Base-by-base conservation (phyloP, 2,329 filamentous ascomycete genomes). In the Ophiostoma ulmi region DNA sequence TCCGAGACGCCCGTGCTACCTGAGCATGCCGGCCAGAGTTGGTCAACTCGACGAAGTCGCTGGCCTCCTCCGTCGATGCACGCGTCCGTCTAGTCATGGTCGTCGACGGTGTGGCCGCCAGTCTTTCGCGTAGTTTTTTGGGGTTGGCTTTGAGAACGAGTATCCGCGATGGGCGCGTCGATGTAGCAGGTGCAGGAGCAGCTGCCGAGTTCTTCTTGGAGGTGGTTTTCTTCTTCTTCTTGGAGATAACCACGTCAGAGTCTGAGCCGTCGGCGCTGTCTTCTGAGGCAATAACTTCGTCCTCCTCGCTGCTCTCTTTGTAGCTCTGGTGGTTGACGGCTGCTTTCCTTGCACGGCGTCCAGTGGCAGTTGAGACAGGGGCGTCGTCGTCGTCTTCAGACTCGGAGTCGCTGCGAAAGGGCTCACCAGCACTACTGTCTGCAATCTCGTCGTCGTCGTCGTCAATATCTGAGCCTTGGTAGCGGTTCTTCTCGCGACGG, bases 381-480 rank as follows among this genome's bases (percentile, higher is more conserved):
- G 41, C 48, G 80, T 78, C 8, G 80, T 65, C 77, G n/a, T 75
- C 71, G n/a, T 78, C 77, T n/a, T 80, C 79, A 17, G 77, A 77
- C 4, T 78, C 78, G 31, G 78, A 77, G n/a, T 79, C 77, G 22
- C 81, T 80, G 17, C 78, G 80, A 69, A 85, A 87, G 2, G 83
- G 85, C 2, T 80, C 80, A 66, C 84, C 84, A 67, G 81, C 78
- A 71, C 84, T 84, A 71, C 83, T 85, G 72, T 88, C 85, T 5
- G 83, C 85, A 36, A 85, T 75, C 41, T 85, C 82, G 5, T 87
- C 85, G 70, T 87, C 85, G 70, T 87, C 86, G 36, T 87, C 86
- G 5, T 87, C 86, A 68, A 90, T 87, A 73, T 90, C 88, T 1
- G 87, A 89, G 11, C 86, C 88, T 69, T 80, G 77, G 74, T 90